Conservation (phyloP, 768 basidiomycete genomes). For the Hygrocybe punicea region DNA sequence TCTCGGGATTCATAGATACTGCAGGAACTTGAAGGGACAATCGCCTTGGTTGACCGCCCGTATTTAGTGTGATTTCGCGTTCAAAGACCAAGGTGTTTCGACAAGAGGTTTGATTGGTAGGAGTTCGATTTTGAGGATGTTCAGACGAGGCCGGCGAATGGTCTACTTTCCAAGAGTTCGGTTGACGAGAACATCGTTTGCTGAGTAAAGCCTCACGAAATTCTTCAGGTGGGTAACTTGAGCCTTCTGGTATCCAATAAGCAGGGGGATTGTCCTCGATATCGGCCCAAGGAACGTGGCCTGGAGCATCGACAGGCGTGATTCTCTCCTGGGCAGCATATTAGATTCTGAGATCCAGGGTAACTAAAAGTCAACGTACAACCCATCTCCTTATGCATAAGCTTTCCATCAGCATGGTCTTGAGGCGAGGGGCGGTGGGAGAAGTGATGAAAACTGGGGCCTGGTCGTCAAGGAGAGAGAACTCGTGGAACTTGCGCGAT, state of each 20-base stretch:
- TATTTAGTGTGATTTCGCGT: constrained; percentile 31
- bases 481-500: constrained; percentile 2
- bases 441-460: constrained; percentile 26
- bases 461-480: neutral
- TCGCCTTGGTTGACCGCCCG: constrained; percentile 28
- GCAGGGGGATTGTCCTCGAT: constrained; percentile 13
- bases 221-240: constrained; percentile 33
- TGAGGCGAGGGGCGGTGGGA: constrained; percentile 40
- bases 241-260: constrained; percentile 42
- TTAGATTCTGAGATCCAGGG: neutral
- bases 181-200: constrained; percentile 8
- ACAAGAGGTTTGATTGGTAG: constrained; percentile 11
- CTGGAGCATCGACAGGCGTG: constrained; percentile 29
- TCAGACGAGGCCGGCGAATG: neutral
- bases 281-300: constrained; percentile 41
- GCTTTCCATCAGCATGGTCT: constrained; percentile 38
- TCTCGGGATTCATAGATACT: constrained; percentile 36
- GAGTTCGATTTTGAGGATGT: neutral
- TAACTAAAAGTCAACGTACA: constrained; percentile 25
- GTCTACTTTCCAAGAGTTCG: constrained; percentile 1
- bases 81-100: constrained; percentile 36
- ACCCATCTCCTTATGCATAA: constrained; percentile 41
- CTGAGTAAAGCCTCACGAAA: constrained; percentile 23
- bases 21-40: constrained; percentile 35
- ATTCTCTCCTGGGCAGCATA: constrained; percentile 25